Evolutionary conservation across 345 rosid species (phyloP).

Genomic region (Populus davidiana): DNA sequence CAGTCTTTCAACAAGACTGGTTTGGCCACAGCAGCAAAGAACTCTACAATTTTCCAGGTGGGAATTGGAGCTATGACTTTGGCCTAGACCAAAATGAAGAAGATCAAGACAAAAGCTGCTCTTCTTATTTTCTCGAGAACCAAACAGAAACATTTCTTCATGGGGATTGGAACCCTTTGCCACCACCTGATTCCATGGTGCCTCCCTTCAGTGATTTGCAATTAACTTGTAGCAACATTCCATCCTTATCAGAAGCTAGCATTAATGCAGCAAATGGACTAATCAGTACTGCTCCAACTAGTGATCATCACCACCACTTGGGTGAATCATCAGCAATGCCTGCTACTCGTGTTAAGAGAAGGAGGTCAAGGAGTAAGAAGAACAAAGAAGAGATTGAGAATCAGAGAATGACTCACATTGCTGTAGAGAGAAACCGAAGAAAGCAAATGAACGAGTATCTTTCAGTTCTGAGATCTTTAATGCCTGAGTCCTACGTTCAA

Average conservation of each 20-base stretch:
- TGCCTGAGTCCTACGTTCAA: slow-evolving; percentile 85
- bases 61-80: slow-evolving; percentile 35
- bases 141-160: slow-evolving; percentile 36
- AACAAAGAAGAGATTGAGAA: slow-evolving; percentile 81
- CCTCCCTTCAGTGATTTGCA: slow-evolving; percentile 22
- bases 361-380: slow-evolving; percentile 57
- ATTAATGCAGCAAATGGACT: neutral
- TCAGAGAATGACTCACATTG: slow-evolving; percentile 97
- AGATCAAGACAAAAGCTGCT: slow-evolving; percentile 15
- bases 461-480: slow-evolving; percentile 66
- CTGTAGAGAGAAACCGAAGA: slow-evolving; percentile 91
- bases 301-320: neutral
- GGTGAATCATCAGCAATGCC: slow-evolving; percentile 19
- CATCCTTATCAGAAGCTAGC: slow-evolving; percentile 20
- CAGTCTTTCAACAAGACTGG: slow-evolving; percentile 49
- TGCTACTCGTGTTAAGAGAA: slow-evolving; percentile 45
- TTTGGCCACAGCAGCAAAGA: slow-evolving; percentile 43
- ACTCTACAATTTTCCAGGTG: slow-evolving; percentile 40
- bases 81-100: slow-evolving; percentile 19
- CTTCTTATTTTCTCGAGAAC: slow-evolving; percentile 37
- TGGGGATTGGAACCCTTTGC: slow-evolving; percentile 28
- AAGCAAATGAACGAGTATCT: slow-evolving; percentile 93
- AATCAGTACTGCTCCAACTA: neutral
- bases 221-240: slow-evolving; percentile 9
- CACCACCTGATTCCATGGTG: slow-evolving; percentile 22